Evolutionary conservation across 257 asterid species (phyloP), one percentile per base, ranked within the genome.

Genomic region (Gardenia jasminoides): DNA sequence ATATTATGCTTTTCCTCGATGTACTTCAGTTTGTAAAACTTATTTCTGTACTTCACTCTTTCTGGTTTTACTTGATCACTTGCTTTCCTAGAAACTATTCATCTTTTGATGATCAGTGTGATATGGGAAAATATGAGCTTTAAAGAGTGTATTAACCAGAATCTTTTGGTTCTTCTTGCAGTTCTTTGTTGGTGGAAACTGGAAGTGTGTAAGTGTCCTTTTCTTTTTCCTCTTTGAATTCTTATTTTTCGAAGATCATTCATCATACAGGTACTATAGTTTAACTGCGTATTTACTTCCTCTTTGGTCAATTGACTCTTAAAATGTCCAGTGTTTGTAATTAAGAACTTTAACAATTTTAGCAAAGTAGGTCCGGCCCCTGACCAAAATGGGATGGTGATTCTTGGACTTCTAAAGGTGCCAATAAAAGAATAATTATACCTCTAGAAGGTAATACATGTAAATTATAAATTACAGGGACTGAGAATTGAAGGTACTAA

Each of bases 101-200:
- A 3, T 11, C 30, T 47, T 28, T 22, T 50, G 52, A 22, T 48
- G 2, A n/a, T 77, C 6, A 16, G 13, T 5, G 26, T 66, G 19
- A 22, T 50, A 74, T 50, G 46, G 69, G 54, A 12, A 10, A 12
- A 61, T 30, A 61, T 7, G 28, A 64, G 39, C 39, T 68, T 84
- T 83, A 77, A n/a, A 16, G 39, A 46, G 67, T n/a, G 10, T 41
- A 50, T 83, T 62, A 86, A 74, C 73, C 10, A 47, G 30, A 41
- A 19, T 26, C 74, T 67, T 71, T 59, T 33, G 62, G 11, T 80
- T 76, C 81, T 72, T 79, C 69, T 84, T 90, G 97, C 99, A 96
- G 98, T 96, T 93, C 91, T 93, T 96, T 78, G 99, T 96, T 84
- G 99, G 99, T 78, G 99, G 99, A 76, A 96, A 96, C 79, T 96